These are phyloP conservation scores for Fusarium graminum DNA, from an alignment of 2,329 filamentous ascomycete species.

Conservation along the genomic window DNA sequence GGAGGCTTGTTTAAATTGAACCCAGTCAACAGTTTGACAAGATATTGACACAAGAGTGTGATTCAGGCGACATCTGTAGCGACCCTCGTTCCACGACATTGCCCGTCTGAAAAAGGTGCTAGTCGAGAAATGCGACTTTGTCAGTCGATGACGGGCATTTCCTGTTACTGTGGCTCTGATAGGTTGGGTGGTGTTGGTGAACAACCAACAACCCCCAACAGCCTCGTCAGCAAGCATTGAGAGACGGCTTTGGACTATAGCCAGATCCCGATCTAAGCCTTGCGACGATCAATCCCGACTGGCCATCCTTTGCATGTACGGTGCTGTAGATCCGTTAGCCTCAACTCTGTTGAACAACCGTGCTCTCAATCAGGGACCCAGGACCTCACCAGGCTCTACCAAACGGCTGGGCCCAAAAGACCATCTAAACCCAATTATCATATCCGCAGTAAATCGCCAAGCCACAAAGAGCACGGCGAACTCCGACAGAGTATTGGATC, in stretches of 20 bases:
- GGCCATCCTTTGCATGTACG: neutral
- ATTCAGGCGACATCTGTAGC: slow-evolving; percentile 6
- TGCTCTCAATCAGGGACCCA: neutral
- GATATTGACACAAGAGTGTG: slow-evolving; percentile 5
- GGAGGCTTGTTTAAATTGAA: slow-evolving; percentile 19
- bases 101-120: slow-evolving; percentile 1
- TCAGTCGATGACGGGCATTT: neutral
- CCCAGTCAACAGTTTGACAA: slow-evolving; percentile 14
- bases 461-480: slow-evolving; percentile 1
- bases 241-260: slow-evolving; percentile 1
- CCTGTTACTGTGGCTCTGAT: neutral
- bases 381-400: slow-evolving; percentile 21
- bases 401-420: slow-evolving; percentile 29
- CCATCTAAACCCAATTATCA: neutral
- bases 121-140: slow-evolving; percentile 16
- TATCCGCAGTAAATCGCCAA: neutral
- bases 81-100: slow-evolving; percentile 9
- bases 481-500: slow-evolving; percentile 12
- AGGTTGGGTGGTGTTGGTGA: neutral
- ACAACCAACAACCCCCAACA: neutral
- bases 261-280: neutral
- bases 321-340: slow-evolving; percentile 5
- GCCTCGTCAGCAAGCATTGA: slow-evolving; percentile 2
- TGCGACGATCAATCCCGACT: neutral
- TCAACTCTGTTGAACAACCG: slow-evolving; percentile 4